Evolutionary conservation across 306 rosid species (phyloP), one percentile per base, ranked within the genome.

Genomic region (Vigna reflexopilosa): DNA sequence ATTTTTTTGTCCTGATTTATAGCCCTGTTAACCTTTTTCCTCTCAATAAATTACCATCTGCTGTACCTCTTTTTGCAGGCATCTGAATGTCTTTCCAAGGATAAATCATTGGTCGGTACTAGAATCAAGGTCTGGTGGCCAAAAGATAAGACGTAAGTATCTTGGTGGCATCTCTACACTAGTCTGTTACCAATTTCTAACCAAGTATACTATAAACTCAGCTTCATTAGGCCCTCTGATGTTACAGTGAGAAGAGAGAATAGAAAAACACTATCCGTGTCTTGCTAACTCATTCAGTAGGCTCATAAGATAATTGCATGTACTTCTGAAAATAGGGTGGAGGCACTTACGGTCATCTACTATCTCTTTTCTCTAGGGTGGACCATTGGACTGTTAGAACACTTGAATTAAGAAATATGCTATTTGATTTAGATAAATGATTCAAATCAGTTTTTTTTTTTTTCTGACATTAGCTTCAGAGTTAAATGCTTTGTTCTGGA

Each of bases 111-210:
- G 83, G 85, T 92, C 86, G 94, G 96, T 63, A 56, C 74, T 7
- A 84, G 78, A 59, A 85, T 94, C 74, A 90, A 73, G 73, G 91
- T 94, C 57, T 94, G 93, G 96, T 94, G 98, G 97, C 98, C 98
- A 13, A 20, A 64, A 68, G 98, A 94, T 78, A 85, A 72, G 72
- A 64, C 0, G 98, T 94, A 82, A 89, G 97, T 86, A 64, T 62
- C 71, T 83, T 72, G 47, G 52, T 75, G 55, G 38, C 62, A 17
- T 66, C 61, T 45, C 40, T 62, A n/a, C 51, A 63, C 76, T 75
- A 49, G 17, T 57, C 32, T 38, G 8, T 20, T 62, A 4, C 48
- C 30, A 75, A 61, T 30, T 45, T 67, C 22, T 17, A 55, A n/a
- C 69, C 14, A 76, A 74, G 77, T 20, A 74, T 24, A 15, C 67